Percentiles rank a stretch among this genome's conserved stretches.
phyloP scores from a whole-genome alignment of 2,329 filamentous ascomycete species.

The Mariannaea sp. region DNA sequence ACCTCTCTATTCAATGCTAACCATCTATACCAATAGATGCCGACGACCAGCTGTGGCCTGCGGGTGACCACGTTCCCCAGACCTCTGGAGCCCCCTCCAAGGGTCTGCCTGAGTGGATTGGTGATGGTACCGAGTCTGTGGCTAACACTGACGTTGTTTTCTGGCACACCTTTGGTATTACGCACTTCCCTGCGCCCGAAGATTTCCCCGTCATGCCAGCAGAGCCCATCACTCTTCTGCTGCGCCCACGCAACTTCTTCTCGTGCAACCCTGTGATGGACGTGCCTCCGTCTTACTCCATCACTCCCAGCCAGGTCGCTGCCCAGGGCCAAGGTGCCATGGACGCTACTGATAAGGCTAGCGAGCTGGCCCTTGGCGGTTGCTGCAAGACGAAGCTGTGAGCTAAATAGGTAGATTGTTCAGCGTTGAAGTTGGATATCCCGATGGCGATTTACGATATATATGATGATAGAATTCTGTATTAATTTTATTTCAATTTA shows the following conservation, averaged over 20 bases:
- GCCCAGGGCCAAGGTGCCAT: conserved; percentile 29
- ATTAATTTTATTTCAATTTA: conserved; percentile 2
- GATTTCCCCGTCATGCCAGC: conserved; percentile 93
- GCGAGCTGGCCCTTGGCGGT: conserved; percentile 34
- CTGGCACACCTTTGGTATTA: conserved; percentile 93
- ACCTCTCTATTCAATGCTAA: neutral
- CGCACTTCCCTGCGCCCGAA: conserved; percentile 86
- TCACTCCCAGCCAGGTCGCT: conserved; percentile 38
- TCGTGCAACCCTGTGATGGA: conserved; percentile 77
- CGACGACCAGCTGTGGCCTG: conserved; percentile 82
- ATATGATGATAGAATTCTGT: conserved; percentile 15
- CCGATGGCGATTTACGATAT: neutral
- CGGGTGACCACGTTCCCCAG: conserved; percentile 85
- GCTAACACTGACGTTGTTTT: conserved; percentile 86
- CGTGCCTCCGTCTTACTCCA: conserved; percentile 63
- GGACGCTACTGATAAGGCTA: conserved; percentile 31
- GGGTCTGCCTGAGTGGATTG: conserved; percentile 79
- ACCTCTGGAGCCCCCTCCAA: conserved; percentile 78
- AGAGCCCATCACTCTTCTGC: conserved; percentile 80
- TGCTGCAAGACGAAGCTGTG: conserved; percentile 26
- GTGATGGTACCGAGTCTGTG: conserved; percentile 68
- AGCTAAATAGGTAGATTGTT: neutral
- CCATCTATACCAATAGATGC: conserved; percentile 57
- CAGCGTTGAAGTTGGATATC: conserved; percentile 5
- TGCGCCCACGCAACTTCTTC: conserved; percentile 85